phyloP scores from a whole-genome alignment of 768 basidiomycete genomes.

The Tylopilus rubrobrunneus region DNA sequence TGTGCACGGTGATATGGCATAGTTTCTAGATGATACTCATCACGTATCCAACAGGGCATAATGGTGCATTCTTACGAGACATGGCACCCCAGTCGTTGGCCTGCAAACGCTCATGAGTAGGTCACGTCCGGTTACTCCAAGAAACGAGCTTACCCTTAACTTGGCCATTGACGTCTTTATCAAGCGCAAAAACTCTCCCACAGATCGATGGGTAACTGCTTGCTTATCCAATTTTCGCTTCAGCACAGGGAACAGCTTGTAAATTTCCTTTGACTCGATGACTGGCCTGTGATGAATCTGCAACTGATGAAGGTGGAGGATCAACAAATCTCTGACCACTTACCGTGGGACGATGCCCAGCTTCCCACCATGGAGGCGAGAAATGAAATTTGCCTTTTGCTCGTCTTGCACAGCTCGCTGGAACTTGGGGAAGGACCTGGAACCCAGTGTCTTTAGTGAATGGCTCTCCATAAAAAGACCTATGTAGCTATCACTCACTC shows the following conservation, averaged over 20 bases:
- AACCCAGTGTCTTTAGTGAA: background rate
- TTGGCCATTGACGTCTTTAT: constrained; percentile 68
- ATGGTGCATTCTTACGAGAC: constrained; percentile 50
- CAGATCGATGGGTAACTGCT: constrained; percentile 43
- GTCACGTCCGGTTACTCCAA: background rate
- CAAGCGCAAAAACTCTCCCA: constrained; percentile 51
- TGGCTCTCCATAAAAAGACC: no score
- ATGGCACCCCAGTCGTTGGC: constrained; percentile 63
- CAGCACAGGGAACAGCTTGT: constrained; percentile 47
- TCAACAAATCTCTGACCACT: background rate
- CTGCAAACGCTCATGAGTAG: constrained; percentile 15
- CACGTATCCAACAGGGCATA: background rate
- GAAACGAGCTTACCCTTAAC: constrained; percentile 41
- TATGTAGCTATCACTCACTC: constrained; percentile 38
- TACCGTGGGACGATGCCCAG: constrained; percentile 59
- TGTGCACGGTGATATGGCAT: constrained; percentile 49
- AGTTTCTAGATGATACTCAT: constrained; percentile 35
- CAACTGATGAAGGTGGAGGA: background rate
- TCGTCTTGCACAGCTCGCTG: constrained; percentile 60
- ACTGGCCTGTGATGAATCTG: constrained; percentile 39
- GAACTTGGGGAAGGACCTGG: constrained; percentile 54
- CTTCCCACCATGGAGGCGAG: constrained; percentile 51
- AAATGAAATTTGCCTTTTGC: constrained; percentile 59
- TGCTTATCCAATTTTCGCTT: constrained; percentile 49
- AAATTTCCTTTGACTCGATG: constrained; percentile 60